phyloP scores from a whole-genome alignment of 148 eudicot genomes.

The Polygonum maritimum region DNA sequence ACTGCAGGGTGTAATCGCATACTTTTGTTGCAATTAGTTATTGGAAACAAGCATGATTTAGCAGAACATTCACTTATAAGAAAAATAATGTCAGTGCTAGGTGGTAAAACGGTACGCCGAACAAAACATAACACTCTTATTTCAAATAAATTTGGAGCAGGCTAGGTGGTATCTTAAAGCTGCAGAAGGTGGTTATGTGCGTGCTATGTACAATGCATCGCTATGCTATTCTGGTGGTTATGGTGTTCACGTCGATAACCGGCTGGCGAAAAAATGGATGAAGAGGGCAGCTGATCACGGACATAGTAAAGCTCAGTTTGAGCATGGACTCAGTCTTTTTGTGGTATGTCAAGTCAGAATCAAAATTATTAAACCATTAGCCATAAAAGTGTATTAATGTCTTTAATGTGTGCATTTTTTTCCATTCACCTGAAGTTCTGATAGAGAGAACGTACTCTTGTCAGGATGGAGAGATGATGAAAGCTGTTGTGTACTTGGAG shows the following conservation, averaged over 20 bases:
- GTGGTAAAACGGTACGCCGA: no score
- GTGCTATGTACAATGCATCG: conserved; percentile 83
- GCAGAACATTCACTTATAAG: no score
- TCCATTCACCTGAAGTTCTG: neutral
- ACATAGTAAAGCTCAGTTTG: conserved; percentile 80
- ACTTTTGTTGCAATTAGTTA: no score
- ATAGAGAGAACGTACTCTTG: conserved; percentile 11
- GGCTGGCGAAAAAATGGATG: conserved; percentile 83
- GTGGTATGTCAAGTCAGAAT: conserved; percentile 33
- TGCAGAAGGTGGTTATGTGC: conserved; percentile 77
- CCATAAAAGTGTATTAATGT: neutral
- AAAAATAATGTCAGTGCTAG: no score
- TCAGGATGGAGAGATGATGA: conserved; percentile 82
- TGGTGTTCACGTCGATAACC: conserved; percentile 44
- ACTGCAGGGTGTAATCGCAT: no score
- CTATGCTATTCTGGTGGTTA: conserved; percentile 68
- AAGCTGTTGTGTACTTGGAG: conserved; percentile 79
- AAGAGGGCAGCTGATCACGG: conserved; percentile 90
- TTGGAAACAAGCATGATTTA: no score
- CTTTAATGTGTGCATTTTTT: neutral
- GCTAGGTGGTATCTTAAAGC: conserved; percentile 77
- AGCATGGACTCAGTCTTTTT: conserved; percentile 69
- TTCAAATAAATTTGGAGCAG: conserved; percentile 25
- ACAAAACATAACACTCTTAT: neutral
- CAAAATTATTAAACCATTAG: neutral